Evolutionary conservation across 2,329 filamentous ascomycete genomes (phyloP).

Genomic region (Curvularia lunata): DNA sequence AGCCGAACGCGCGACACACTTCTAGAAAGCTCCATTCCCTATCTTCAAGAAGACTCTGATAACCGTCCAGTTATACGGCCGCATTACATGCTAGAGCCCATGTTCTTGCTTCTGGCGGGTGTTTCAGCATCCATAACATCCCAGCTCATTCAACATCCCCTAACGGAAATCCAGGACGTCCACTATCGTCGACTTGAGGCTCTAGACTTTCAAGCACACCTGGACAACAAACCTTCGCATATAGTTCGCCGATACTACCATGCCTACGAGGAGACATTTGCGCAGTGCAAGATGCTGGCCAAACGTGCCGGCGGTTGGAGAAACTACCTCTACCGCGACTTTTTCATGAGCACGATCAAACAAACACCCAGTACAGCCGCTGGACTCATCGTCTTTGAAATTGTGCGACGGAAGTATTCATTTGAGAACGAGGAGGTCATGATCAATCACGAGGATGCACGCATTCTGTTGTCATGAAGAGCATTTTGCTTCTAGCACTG

Average conservation of each 20-base stretch:
- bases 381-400: slow-evolving; percentile 78
- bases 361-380: slow-evolving; percentile 80
- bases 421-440: slow-evolving; percentile 62
- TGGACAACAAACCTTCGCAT: slow-evolving; percentile 36
- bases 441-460: slow-evolving; percentile 68
- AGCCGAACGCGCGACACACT: slow-evolving; percentile 45
- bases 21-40: slow-evolving; percentile 29
- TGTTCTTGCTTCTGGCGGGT: slow-evolving; percentile 73
- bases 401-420: slow-evolving; percentile 75
- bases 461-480: slow-evolving; percentile 65
- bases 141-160: slow-evolving; percentile 72
- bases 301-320: slow-evolving; percentile 63
- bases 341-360: slow-evolving; percentile 73
- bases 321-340: slow-evolving; percentile 72
- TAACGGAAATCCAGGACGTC: slow-evolving; percentile 72
- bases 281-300: slow-evolving; percentile 65
- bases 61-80: slow-evolving; percentile 66
- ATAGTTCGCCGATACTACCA: slow-evolving; percentile 69
- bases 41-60: slow-evolving; percentile 34
- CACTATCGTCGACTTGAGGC: slow-evolving; percentile 77
- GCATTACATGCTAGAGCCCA: slow-evolving; percentile 76
- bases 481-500: neutral
- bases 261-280: slow-evolving; percentile 72
- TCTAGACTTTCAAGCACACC: slow-evolving; percentile 65
- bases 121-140: slow-evolving; percentile 71